A percentile compares a stretch with the other conserved stretches of the same genome.
Evolutionary conservation across 2,329 filamentous ascomycete species (phyloP).

Genomic region (Fusarium denticulatum): DNA sequence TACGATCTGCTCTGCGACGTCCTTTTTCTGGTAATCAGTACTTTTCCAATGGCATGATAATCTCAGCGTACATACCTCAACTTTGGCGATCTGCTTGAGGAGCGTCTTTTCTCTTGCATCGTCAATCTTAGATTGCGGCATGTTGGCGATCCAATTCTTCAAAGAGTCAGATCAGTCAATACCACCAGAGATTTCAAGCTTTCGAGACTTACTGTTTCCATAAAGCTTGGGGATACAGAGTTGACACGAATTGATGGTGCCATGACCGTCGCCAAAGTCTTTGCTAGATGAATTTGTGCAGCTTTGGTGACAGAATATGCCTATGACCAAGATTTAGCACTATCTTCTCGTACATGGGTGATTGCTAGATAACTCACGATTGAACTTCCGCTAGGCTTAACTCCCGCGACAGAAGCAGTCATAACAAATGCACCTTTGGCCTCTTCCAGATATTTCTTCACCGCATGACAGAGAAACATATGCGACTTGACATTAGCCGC

Average conservation of each 20-base stretch:
- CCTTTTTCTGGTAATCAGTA: neutral
- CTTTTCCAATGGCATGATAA: accelerated
- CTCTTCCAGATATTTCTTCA: neutral
- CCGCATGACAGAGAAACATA: conserved; percentile 3
- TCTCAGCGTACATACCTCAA: neutral
- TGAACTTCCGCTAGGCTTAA: conserved; percentile 8
- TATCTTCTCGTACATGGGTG: neutral
- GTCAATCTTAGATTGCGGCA: conserved; percentile 6
- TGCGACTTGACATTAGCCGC: conserved; percentile 17
- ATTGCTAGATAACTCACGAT: neutral
- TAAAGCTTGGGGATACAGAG: conserved; percentile 9
- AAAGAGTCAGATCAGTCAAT: accelerated
- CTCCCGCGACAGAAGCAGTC: conserved; percentile 6
- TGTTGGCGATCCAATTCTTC: conserved; percentile 2
- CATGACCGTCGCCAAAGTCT: conserved; percentile 12
- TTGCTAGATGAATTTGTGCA: conserved; percentile 2
- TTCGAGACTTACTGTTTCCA: conserved; percentile 11
- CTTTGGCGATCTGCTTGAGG: neutral
- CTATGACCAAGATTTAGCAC: neutral
- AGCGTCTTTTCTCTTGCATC: conserved; percentile 1
- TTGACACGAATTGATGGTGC: conserved; percentile 8
- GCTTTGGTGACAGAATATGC: conserved; percentile 11
- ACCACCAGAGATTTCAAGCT: no score
- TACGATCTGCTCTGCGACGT: conserved; percentile 1
- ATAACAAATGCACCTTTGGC: neutral